Base-by-base conservation (phyloP, 164 flowering plant genomes). In the Kingdonia uniflora region DNA sequence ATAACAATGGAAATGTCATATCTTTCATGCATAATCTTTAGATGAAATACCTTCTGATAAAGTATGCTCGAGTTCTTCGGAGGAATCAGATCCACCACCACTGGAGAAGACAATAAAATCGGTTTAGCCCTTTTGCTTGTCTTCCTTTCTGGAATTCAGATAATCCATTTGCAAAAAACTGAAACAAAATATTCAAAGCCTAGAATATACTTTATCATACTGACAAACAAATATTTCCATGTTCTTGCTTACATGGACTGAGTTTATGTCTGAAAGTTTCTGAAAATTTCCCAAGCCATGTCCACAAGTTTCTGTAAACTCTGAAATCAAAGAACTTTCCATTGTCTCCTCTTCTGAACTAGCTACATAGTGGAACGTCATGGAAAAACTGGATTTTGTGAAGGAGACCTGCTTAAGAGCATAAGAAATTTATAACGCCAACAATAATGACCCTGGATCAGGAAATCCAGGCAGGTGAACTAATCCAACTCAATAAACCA, bases 351-450 rank as follows among this genome's bases (percentile, higher is more conserved):
- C 82, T 42, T 71, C 78, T 42, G 80, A 65, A 51, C 74, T 60
- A 52, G 76, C 64, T 53, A 90, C 72, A 70, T 81, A 90, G 8
- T 95, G 95, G 64, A 81, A 82, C 42, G 95, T 91, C 76, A 90
- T 68, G 56, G 97, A 90, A 65, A 73, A 75, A 43, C 76, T 85
- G 49, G 95, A 81, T 22, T 59, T 71, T 38, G 72, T 67, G 65
- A 71, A 78, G 16, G 91, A 77, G 37, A 15, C 79, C 97, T 90
- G 80, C 52, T 25, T 42, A 33, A 25, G 42, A 46, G 51, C 11
- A 33, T 29, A 37, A 19, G 29, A 37, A 19, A 13, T 17, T 14
- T 24, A 2, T 15, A 23, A 42, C n/a, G 1, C n/a, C 14, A 42
- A n/a, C n/a, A 22, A 14, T 42, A 24, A 23, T 0, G 39, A 41